phyloP scores from a whole-genome alignment of 1,284 basidiomycete genomes.

The Ganoderma resinaceum region DNA sequence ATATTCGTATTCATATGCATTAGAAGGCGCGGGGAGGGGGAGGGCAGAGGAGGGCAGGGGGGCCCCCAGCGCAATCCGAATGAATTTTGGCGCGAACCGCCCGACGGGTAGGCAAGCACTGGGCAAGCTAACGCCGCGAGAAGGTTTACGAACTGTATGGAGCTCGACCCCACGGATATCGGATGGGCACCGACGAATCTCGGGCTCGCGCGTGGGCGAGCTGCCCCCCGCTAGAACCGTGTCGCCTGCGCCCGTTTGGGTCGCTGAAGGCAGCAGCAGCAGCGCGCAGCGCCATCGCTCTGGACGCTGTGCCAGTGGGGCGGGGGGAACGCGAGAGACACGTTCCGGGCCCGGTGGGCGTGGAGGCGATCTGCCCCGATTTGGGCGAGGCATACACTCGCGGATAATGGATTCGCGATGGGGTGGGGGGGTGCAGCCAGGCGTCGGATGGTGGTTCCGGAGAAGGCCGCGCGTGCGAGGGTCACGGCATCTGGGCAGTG shows the following conservation, averaged over 20 bases:
- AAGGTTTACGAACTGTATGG: neutral
- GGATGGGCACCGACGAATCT: neutral
- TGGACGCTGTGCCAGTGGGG: neutral
- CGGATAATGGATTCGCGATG: neutral
- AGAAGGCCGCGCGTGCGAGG: too few species aligned
- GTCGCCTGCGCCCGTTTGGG: neutral
- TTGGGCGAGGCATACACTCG: neutral
- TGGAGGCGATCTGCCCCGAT: neutral
- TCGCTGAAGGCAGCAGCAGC: neutral
- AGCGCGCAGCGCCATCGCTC: neutral
- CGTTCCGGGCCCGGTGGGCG: neutral
- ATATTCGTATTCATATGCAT: too few species aligned
- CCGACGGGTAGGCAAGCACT: too few species aligned
- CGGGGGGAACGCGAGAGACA: neutral
- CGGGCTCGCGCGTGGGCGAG: neutral
- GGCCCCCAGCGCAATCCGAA: neutral
- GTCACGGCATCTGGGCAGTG: neutral
- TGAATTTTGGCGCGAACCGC: neutral
- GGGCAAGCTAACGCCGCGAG: neutral
- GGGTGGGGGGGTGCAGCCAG: too few species aligned
- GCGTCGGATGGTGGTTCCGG: neutral
- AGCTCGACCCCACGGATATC: neutral
- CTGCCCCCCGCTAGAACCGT: too few species aligned
- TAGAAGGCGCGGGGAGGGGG: too few species aligned
- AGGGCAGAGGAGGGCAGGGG: too few species aligned